Percentiles rank a stretch among this genome's conserved stretches.
Conservation (phyloP, 441 rosid species). For the Metrosideros polymorpha region DNA sequence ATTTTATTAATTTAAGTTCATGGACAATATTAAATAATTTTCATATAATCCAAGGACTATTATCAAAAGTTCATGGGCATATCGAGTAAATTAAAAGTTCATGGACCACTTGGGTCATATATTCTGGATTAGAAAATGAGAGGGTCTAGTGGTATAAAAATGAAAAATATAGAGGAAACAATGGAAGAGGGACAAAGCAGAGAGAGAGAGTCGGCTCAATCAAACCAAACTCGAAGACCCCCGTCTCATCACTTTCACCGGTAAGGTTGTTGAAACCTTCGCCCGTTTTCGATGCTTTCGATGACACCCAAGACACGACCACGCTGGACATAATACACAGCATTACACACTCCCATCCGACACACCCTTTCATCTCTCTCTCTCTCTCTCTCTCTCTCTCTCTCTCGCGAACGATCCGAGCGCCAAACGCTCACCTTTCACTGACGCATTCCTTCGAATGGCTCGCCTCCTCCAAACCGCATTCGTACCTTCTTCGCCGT, state of each 20-base stretch:
- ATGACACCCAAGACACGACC: constrained; percentile 1
- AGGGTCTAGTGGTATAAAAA: neutral
- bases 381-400: neutral
- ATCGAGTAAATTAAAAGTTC: too few species aligned
- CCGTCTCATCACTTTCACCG: constrained; percentile 22
- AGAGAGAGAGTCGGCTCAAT: neutral
- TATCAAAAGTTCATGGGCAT: too few species aligned
- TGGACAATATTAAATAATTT: too few species aligned
- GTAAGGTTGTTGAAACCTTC: constrained; percentile 47
- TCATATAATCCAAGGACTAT: too few species aligned
- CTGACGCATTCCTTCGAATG: constrained; percentile 14
- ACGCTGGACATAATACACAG: neutral
- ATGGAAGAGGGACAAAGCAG: neutral
- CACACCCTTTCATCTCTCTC: neutral
- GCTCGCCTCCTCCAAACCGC: constrained; percentile 60
- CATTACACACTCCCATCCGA: neutral
- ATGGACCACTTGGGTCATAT: too few species aligned
- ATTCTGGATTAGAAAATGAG: neutral
- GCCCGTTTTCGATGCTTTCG: constrained; percentile 65
- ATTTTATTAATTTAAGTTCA: too few species aligned
- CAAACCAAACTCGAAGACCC: constrained; percentile 1
- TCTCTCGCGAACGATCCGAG: neutral
- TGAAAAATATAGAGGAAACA: neutral
- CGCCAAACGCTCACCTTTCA: neutral
- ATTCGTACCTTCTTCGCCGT: constrained; percentile 32